Percentiles rank a stretch among this genome's conserved stretches.
phyloP scores from a whole-genome alignment of 2,329 filamentous ascomycete species.

The Fusarium sp. region DNA sequence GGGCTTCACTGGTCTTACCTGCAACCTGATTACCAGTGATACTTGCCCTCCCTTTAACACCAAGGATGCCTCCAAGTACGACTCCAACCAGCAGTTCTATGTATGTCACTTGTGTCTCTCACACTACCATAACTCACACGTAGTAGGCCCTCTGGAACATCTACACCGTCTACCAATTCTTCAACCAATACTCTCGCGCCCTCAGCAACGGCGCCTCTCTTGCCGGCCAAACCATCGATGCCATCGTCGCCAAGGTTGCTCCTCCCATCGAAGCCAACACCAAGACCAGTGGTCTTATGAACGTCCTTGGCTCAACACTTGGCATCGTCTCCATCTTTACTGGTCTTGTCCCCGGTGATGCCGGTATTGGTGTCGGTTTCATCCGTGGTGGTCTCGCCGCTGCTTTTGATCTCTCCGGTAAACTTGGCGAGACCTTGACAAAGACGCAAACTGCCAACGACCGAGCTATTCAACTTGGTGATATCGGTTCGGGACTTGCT shows the following conservation, averaged over 20 bases:
- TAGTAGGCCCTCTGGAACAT: constrained; percentile 5
- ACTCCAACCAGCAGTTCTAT: constrained; percentile 28
- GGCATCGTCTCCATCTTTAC: constrained; percentile 5
- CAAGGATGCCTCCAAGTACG: constrained; percentile 15
- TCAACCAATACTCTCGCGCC: constrained; percentile 24
- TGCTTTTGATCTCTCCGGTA: constrained; percentile 15
- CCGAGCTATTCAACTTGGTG: constrained; percentile 10
- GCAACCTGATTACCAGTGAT: constrained; percentile 24
- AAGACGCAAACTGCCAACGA: constrained; percentile 7
- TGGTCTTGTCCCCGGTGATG: background rate
- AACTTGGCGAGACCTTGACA: constrained; percentile 13
- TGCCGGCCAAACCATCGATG: constrained; percentile 20
- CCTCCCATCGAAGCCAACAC: constrained; percentile 18
- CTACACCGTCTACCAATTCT: constrained; percentile 31
- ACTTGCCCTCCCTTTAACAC: constrained; percentile 25
- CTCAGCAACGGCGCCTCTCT: constrained; percentile 26
- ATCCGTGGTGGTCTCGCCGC: constrained; percentile 1
- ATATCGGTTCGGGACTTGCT: constrained; percentile 2
- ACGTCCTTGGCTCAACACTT: background rate
- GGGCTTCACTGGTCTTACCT: constrained; percentile 24
- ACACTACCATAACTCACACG: accelerated
- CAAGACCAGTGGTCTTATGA: constrained; percentile 7
- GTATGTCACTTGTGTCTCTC: accelerated
- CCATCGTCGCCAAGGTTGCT: constrained; percentile 21
- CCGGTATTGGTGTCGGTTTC: background rate